Conservation (phyloP, 1,139 yeast genomes). For the Geotrichum candidum region DNA sequence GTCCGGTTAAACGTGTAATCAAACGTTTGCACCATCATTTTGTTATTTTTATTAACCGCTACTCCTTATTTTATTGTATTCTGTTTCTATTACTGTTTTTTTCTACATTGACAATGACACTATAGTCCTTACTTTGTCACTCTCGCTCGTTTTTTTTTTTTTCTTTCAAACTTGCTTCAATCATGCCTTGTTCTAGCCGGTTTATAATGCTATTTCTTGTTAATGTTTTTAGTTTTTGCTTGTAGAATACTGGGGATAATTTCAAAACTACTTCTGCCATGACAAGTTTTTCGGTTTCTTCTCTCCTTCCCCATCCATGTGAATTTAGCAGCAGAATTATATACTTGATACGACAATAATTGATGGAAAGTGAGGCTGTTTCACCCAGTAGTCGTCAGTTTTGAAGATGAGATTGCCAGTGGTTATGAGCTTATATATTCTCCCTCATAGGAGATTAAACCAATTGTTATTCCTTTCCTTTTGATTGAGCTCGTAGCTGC, state of each 20-base stretch:
- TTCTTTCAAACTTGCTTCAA: not conserved
- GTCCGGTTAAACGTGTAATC: slow-evolving; percentile 5
- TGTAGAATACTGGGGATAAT: not conserved
- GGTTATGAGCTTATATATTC: too few species aligned
- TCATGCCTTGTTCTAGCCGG: not conserved
- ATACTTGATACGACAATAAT: too few species aligned
- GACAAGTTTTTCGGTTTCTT: not conserved
- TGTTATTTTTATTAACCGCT: not conserved
- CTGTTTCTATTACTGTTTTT: not conserved
- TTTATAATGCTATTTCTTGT: not conserved
- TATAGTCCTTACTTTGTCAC: not conserved
- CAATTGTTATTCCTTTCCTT: too few species aligned
- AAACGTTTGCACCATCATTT: not conserved
- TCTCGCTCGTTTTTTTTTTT: not conserved
- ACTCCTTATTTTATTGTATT: not conserved
- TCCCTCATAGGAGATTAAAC: too few species aligned
- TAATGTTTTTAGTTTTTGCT: not conserved
- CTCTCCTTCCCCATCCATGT: not conserved
- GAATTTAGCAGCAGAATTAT: too few species aligned
- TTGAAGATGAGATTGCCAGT: too few species aligned
- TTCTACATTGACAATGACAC: not conserved
- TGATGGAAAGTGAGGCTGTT: too few species aligned
- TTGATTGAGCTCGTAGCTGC: too few species aligned
- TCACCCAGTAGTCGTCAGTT: too few species aligned
- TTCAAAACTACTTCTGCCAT: not conserved